Evolutionary conservation across 306 rosid genomes (phyloP), one percentile per base, ranked within the genome.

Genomic region (Urtica urens): DNA sequence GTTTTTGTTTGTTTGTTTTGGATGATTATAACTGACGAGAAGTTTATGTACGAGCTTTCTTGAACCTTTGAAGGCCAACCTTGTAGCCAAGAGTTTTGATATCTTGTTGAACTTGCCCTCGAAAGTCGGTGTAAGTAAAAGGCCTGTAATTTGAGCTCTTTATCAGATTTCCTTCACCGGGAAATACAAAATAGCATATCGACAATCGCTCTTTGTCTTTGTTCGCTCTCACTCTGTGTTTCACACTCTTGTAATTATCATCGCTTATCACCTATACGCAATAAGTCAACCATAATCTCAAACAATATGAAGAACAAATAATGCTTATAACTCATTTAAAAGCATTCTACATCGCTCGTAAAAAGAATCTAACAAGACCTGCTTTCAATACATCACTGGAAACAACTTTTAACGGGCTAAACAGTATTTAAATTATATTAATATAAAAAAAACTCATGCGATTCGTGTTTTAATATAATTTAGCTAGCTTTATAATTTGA

Each of bases 21-120:
- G n/a, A n/a, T n/a, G n/a, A n/a, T n/a, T n/a, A n/a, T n/a, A n/a
- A n/a, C n/a, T n/a, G n/a, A n/a, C n/a, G n/a, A n/a, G n/a, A n/a
- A n/a, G n/a, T n/a, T n/a, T n/a, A n/a, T n/a, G n/a, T n/a, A n/a
- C n/a, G n/a, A n/a, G n/a, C n/a, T n/a, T n/a, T n/a, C 9, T 41
- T 59, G 76, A 85, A 81, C 49, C 82, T 72, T 19, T 77, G 29
- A 25, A 85, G 84, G 5, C 95, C 93, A 58, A 85, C 78, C 59
- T 85, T 85, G 33, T 26, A 19, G 18, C 93, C 93, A 10, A 60
- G 3, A 23, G 58, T 17, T 50, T 78, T 85, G 34, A 72, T 0
- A 23, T 80, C 95, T 34, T 61, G 35, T 47, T 80, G 84, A 23
- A 73, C 83, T 46, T 78, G 81, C 5, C 63, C 75, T 43, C 70